These are phyloP conservation scores for Vairimorpha ceranae DNA, from an alignment of 371 early-diverging fungal genomes.

Conservation along the genomic window DNA sequence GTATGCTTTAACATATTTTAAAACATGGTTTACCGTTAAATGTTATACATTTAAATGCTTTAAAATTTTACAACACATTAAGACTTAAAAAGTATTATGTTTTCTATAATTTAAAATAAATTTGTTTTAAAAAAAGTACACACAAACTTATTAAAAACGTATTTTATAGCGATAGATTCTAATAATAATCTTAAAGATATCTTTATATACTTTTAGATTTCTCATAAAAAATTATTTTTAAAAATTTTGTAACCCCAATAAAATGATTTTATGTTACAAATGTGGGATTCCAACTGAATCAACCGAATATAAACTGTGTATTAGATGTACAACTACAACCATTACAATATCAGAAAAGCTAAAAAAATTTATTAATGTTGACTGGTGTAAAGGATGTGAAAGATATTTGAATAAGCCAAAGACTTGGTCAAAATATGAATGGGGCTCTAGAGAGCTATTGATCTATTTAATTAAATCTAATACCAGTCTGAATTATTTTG, in stretches of 20 bases:
- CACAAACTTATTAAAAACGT: too few relatives aligned
- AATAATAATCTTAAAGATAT: too few relatives aligned
- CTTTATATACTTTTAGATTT: slow-evolving; percentile 4
- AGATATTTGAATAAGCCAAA: slow-evolving; percentile 88
- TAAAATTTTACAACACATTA: too few relatives aligned
- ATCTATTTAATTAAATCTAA: slow-evolving; percentile 79
- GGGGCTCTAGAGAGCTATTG: slow-evolving; percentile 84
- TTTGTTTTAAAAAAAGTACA: too few relatives aligned
- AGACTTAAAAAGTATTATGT: too few relatives aligned
- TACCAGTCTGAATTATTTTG: slow-evolving; percentile 68
- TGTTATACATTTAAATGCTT: too few relatives aligned
- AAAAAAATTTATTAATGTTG: slow-evolving; percentile 80
- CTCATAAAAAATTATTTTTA: not conserved
- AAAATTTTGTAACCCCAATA: slow-evolving; percentile 9
- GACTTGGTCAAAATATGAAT: slow-evolving; percentile 75
- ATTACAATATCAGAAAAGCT: slow-evolving; percentile 63
- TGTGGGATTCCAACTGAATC: slow-evolving; percentile 91
- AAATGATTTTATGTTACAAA: slow-evolving; percentile 74
- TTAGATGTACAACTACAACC: slow-evolving; percentile 88
- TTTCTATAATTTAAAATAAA: too few relatives aligned
- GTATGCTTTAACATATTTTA: too few relatives aligned
- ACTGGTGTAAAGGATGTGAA: slow-evolving; percentile 88
- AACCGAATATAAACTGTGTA: slow-evolving; percentile 91
- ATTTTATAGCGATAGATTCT: too few relatives aligned
- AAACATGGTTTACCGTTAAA: too few relatives aligned